phyloP scores from a whole-genome alignment of 352 stramenopile species.

The Globisporangium nunn region DNA sequence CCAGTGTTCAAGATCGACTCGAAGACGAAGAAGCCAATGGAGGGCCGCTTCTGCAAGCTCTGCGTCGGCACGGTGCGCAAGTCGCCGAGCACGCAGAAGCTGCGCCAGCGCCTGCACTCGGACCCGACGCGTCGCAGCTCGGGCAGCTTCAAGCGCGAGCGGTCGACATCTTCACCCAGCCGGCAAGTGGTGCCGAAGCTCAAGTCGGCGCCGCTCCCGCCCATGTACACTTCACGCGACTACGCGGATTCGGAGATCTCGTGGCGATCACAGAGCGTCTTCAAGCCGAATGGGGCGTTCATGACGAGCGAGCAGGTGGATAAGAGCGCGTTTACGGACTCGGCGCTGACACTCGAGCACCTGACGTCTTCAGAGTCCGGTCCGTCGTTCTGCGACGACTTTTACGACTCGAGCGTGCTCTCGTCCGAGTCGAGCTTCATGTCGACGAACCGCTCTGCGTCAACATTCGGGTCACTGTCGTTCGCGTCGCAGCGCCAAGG shows the following conservation, averaged over 20 bases:
- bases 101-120: conserved; percentile 2
- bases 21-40: not conserved
- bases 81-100: not conserved
- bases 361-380: conserved; percentile 5
- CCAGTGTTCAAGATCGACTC: conserved; percentile 5
- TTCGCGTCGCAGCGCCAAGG: conserved; percentile 1
- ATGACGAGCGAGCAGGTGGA: conserved; percentile 7
- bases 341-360: conserved; percentile 9
- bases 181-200: not conserved
- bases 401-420: conserved; percentile 7
- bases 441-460: conserved; percentile 1
- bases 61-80: conserved; percentile 1
- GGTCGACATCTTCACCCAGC: conserved; percentile 7
- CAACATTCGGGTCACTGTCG: conserved; percentile 2
- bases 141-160: conserved; percentile 6
- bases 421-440: conserved; percentile 1
- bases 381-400: conserved; percentile 6
- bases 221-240: not conserved
- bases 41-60: conserved; percentile 8
- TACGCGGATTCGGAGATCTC: conserved; percentile 4
- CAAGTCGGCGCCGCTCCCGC: conserved; percentile 1
- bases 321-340: conserved; percentile 9
- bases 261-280: conserved; percentile 11
- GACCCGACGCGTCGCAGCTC: conserved; percentile 7
- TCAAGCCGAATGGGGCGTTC: conserved; percentile 10